Base-by-base conservation (phyloP, 2,329 filamentous ascomycete species). In the Xylaria multiplex region DNA sequence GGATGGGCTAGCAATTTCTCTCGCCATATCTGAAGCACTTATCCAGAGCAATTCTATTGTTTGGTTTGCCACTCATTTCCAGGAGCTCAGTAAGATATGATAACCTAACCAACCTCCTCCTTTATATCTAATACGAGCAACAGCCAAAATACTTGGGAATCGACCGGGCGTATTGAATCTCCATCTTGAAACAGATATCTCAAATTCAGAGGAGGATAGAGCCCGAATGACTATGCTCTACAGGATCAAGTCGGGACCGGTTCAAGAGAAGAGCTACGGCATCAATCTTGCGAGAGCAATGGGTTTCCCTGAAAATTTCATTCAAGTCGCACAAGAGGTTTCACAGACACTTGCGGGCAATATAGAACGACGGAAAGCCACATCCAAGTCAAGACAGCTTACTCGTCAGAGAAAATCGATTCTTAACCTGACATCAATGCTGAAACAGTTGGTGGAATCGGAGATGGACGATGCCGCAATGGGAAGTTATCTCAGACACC, bases 21-120 rank as follows among this genome's bases (percentile, higher is more conserved):
- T 97, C 55, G 92, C 94, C 2, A 93, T 98, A 74, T 91, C 94
- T 0, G 96, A 98, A 81, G 92, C 92, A 0, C 82, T 99, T 3
- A 86, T 97, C 4, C 87, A 93, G 65, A 96, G 88, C 71, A 85
- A 88, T 66, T 90, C 93, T 0, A 84, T 92, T 0, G 88, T 97
- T 0, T 97, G 93, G 90, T 99, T 99, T 78, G 93, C 91, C 1
- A 98, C 96, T 0, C 96, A 99, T 75, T 99, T 97, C 75, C 84
- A 87, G 42, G 92, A 97, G 67, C 83, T 99, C 2, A 79, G 84
- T 85, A 76, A 69, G 80, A 16, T 7, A 53, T 22, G 8, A 3
- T 16, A 9, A 11, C 13, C 1, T 11, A 1, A 16, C 24, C 13
- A 16, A 6, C 14, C 24, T 62, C 22, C 42, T 22, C 3, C n/a